Evolutionary conservation across 805 yeast species (phyloP), one percentile per base, ranked within the genome.

Genomic region (Crinitomyces ghanaensis): DNA sequence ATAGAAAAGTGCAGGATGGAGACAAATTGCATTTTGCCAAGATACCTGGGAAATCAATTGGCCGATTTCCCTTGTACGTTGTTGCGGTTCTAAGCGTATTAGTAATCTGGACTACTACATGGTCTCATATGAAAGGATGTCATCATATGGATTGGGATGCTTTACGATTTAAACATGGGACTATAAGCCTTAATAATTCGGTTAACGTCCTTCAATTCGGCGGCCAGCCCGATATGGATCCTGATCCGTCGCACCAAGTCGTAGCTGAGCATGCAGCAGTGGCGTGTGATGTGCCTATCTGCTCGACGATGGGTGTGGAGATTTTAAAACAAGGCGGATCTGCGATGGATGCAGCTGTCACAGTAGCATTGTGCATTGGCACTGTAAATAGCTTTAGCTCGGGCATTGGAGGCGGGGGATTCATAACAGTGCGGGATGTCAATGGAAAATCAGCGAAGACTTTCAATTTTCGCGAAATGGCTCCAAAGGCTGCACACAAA

Each of bases 351-450:
- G 94, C 95, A 0, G 82, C 94, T 0, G 77, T 88, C 2, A 78
- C 94, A 0, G 80, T 82, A 8, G 83, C 93, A 0, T 62, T 88
- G 19, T 88, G 98, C 50, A 73, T 88, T 20, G 97, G 97, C 2
- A 66, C 81, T 34, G 58, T 83, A 15, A 81, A 82, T 50, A 75
- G 84, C 41, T 83, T 78, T 59, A 77, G 77, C 37, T 77, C 93
- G 2, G 95, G 96, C 0, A 76, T 88, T 27, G 95, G 96, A 5
- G 97, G 97, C 4, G 97, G 98, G 6, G 83, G 80, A 0, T 84
- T 71, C 46, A 77, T 80, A 28, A 68, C 74, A 1, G 65, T 73
- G 3, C 35, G 59, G 11, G 51, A 51, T 27, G 56, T 53, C 18
- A 59, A 65, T 8, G 64, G 66, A 5, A n/a, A n/a, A n/a, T 65